Conservation (phyloP, 257 asterid species). For the Gentiana straminea region DNA sequence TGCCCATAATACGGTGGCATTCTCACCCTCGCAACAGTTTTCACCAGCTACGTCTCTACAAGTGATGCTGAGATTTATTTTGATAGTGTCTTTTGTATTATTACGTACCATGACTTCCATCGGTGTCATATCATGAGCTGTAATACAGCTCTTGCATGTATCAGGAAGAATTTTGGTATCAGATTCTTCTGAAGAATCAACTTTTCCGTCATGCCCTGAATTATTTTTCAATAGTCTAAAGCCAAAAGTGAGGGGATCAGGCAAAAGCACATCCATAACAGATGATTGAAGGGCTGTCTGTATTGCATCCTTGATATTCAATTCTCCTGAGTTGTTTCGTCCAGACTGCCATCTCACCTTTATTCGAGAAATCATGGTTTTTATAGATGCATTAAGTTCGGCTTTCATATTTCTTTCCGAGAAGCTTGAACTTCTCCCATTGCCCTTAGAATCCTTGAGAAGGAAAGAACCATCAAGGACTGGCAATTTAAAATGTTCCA, state of each 20-base stretch:
- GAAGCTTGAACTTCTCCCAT: slow-evolving; percentile 52
- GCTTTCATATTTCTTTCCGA: slow-evolving; percentile 75
- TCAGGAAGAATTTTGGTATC: slow-evolving; percentile 15
- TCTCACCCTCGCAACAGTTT: slow-evolving; percentile 84
- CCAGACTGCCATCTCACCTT: slow-evolving; percentile 99
- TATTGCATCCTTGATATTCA: slow-evolving; percentile 85
- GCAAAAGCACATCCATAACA: slow-evolving; percentile 88
- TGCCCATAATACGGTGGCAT: slow-evolving; percentile 95
- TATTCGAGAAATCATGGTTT: slow-evolving; percentile 69
- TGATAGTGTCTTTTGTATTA: slow-evolving; percentile 73
- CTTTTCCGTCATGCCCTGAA: slow-evolving; percentile 13
- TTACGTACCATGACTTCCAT: slow-evolving; percentile 93
- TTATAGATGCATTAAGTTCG: slow-evolving; percentile 75
- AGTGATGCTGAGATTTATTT: slow-evolving; percentile 56
- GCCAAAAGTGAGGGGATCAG: slow-evolving; percentile 97
- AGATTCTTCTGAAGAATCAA: slow-evolving; percentile 23
- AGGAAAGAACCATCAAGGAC: slow-evolving; percentile 87
- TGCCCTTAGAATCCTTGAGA: slow-evolving; percentile 33
- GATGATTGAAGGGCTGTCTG: slow-evolving; percentile 93
- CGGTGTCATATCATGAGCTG: slow-evolving; percentile 71
- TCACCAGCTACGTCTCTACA: slow-evolving; percentile 98
- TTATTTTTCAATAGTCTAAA: slow-evolving; percentile 56
- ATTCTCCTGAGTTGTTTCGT: slow-evolving; percentile 92
- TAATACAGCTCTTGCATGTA: slow-evolving; percentile 29
- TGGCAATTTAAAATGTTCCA: slow-evolving; percentile 91